Percentiles rank a stretch among this genome's conserved stretches.
These are phyloP conservation scores for Protomyces gravidus DNA, from an alignment of 1,139 yeast species.

Conservation along the genomic window DNA sequence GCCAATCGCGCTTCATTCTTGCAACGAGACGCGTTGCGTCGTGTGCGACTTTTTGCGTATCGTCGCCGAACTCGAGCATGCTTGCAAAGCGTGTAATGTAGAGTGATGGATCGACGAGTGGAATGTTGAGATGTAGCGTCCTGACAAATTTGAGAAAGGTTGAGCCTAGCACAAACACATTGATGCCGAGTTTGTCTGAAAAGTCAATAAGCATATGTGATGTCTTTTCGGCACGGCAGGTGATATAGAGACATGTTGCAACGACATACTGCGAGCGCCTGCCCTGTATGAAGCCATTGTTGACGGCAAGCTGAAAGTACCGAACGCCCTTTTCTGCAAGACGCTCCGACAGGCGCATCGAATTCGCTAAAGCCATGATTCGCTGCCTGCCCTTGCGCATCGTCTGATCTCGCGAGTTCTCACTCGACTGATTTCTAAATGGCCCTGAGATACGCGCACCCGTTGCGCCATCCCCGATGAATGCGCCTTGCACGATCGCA, in stretches of 20 bases:
- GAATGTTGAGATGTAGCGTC: constrained; percentile 65
- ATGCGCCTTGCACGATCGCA: constrained; percentile 91
- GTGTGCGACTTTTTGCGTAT: constrained; percentile 60
- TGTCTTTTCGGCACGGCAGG: constrained; percentile 85
- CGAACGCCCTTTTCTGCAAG: constrained; percentile 81
- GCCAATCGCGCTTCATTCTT: constrained; percentile 93
- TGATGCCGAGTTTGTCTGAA: constrained; percentile 79
- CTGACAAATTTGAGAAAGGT: constrained; percentile 89
- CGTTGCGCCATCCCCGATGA: constrained; percentile 80
- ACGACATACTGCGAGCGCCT: constrained; percentile 89
- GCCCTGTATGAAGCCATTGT: constrained; percentile 89
- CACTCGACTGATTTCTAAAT: constrained; percentile 39
- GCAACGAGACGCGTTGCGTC: constrained; percentile 86
- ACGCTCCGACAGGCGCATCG: constrained; percentile 73
- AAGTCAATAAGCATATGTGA: constrained; percentile 95
- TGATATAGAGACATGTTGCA: constrained; percentile 89
- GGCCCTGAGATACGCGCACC: constrained; percentile 63
- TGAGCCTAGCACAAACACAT: constrained; percentile 92
- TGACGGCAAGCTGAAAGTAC: constrained; percentile 81
- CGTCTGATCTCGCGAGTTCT: constrained; percentile 86
- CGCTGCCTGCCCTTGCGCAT: constrained; percentile 30
- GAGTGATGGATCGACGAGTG: constrained; percentile 88
- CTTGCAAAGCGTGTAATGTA: constrained; percentile 93
- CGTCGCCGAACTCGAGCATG: constrained; percentile 64
- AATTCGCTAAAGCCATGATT: constrained; percentile 60